Evolutionary conservation across 2,329 filamentous ascomycete genomes (phyloP).

Genomic region (Talaromyces islandicus): DNA sequence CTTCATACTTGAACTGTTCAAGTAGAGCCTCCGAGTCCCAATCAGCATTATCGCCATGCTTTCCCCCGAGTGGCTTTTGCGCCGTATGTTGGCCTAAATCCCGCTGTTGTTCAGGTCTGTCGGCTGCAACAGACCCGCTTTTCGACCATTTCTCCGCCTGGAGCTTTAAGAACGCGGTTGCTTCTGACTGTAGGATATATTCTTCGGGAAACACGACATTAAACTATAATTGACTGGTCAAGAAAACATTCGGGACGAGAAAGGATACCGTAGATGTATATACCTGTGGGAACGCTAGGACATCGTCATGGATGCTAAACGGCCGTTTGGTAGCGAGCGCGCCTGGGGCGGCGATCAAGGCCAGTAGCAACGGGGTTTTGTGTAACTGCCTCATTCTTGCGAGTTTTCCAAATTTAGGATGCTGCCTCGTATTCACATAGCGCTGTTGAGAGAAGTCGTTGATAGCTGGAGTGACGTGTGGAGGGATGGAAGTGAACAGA

Average conservation of each 20-base stretch:
- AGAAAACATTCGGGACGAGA: neutral
- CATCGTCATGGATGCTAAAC: conserved; percentile 84
- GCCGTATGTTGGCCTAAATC: conserved; percentile 12
- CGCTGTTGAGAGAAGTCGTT: neutral
- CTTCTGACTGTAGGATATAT: conserved; percentile 66
- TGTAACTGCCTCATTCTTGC: neutral
- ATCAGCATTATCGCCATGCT: conserved; percentile 41
- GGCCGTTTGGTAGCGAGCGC: conserved; percentile 50
- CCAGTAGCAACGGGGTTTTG: conserved; percentile 25
- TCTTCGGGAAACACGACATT: conserved; percentile 70
- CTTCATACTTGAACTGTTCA: conserved; percentile 53
- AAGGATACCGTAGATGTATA: conserved; percentile 14
- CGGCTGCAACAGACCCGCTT: neutral
- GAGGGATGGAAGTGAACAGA: conserved; percentile 4
- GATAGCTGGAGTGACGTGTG: neutral
- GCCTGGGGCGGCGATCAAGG: conserved; percentile 21
- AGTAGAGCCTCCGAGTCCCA: neutral
- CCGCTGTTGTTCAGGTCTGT: conserved; percentile 5
- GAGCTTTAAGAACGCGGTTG: conserved; percentile 49
- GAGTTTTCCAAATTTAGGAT: neutral
- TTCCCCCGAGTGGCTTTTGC: conserved; percentile 34
- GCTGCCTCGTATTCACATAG: conserved; percentile 1
- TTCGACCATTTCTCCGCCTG: conserved; percentile 17
- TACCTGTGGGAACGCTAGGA: conserved; percentile 83
- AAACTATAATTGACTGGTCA: conserved; percentile 51